Evolutionary conservation across 495 filamentous ascomycete genomes (phyloP).

Genomic region (Diplogelasinospora grovesii): DNA sequence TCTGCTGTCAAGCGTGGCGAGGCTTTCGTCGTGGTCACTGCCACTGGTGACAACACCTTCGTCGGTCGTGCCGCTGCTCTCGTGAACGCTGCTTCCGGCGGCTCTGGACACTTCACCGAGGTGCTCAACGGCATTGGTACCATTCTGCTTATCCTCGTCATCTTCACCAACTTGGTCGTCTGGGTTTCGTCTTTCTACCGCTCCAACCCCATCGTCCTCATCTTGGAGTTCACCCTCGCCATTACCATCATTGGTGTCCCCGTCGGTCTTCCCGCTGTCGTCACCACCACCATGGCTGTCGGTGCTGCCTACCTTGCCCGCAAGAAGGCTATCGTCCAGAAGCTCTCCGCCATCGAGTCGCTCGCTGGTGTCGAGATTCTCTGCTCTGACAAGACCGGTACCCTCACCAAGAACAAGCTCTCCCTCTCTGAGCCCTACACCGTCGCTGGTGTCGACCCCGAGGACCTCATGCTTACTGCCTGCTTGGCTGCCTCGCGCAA

Average conservation of each 20-base stretch:
- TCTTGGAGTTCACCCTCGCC: constrained; percentile 78
- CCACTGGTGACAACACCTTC: constrained; percentile 81
- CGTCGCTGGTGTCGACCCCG: constrained; percentile 66
- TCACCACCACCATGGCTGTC: constrained; percentile 94
- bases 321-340: constrained; percentile 95
- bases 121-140: constrained; percentile 84
- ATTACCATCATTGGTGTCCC: constrained; percentile 92
- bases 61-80: constrained; percentile 84
- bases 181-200: constrained; percentile 87
- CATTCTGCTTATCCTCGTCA: constrained; percentile 70
- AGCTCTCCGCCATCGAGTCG: constrained; percentile 90
- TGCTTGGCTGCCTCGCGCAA: constrained; percentile 87
- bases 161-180: constrained; percentile 70
- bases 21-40: constrained; percentile 71
- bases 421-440: constrained; percentile 80
- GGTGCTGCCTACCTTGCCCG: constrained; percentile 89
- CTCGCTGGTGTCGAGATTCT: constrained; percentile 92
- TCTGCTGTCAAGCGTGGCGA: constrained; percentile 86
- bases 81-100: constrained; percentile 64
- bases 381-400: constrained; percentile 97
- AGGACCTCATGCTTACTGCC: constrained; percentile 86
- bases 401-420: constrained; percentile 86
- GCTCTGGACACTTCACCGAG: constrained; percentile 81
- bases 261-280: constrained; percentile 92
- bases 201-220: constrained; percentile 63